These are phyloP conservation scores for Malus hybrid DNA, from an alignment of 331 rosid genomes.

Conservation along the genomic window DNA sequence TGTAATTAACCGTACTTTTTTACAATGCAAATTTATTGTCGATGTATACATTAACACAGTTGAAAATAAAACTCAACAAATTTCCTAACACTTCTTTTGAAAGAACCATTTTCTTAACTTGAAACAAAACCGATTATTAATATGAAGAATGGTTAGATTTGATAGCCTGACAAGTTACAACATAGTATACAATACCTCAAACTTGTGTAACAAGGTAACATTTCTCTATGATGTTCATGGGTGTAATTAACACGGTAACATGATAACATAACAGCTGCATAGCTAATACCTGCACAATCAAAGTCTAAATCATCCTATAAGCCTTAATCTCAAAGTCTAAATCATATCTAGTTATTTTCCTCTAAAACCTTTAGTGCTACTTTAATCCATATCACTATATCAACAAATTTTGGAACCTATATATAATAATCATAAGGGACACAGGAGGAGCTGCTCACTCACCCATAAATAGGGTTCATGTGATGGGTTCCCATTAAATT, in stretches of 20 bases:
- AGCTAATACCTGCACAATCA: not conserved
- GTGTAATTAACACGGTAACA: not conserved
- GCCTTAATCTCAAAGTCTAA: slow-evolving; percentile 6
- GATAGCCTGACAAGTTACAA: not conserved
- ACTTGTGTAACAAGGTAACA: not conserved
- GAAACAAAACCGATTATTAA: not conserved
- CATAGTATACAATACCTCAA: not conserved
- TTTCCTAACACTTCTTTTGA: too few relatives aligned
- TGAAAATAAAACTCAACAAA: too few relatives aligned
- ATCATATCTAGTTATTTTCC: not conserved
- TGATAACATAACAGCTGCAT: not conserved
- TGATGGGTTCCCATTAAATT: not conserved
- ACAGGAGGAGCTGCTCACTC: not conserved
- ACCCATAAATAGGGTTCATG: not conserved
- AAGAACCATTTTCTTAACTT: not conserved
- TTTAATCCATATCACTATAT: not conserved
- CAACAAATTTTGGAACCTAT: not conserved
- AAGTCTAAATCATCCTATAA: not conserved
- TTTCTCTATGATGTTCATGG: not conserved
- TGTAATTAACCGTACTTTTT: too few relatives aligned
- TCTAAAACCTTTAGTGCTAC: not conserved
- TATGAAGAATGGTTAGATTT: not conserved
- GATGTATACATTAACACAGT: too few relatives aligned
- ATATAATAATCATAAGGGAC: not conserved
- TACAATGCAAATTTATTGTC: too few relatives aligned